A percentile compares a stretch with the other conserved stretches of the same genome.
Evolutionary conservation across 441 rosid species (phyloP).

Genomic region (Gossypium trilobum): DNA sequence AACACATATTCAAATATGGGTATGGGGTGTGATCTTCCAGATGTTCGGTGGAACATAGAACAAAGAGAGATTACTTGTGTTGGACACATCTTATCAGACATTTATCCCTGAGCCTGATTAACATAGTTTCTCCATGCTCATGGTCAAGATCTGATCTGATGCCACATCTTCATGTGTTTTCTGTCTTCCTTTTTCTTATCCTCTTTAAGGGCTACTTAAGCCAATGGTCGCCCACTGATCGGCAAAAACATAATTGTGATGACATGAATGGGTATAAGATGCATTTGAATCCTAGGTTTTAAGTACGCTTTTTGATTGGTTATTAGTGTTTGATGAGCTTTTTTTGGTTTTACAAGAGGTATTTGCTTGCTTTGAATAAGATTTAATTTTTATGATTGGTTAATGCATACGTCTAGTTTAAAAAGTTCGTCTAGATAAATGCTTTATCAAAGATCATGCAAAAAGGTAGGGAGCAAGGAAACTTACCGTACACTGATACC

Average conservation of each 20-base stretch:
- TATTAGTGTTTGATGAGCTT: neutral
- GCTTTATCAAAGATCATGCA: neutral
- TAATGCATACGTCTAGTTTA: neutral
- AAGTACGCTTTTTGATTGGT: neutral
- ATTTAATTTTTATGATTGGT: neutral
- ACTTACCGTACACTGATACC: conserved; percentile 97
- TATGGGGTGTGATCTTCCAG: neutral
- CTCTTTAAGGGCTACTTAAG: neutral
- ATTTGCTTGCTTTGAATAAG: neutral
- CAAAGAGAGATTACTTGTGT: neutral
- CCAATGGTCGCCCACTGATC: neutral
- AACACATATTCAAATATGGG: neutral
- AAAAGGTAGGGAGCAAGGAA: conserved; percentile 5
- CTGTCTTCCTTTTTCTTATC: neutral
- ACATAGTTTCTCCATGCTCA: neutral
- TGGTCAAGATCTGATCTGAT: neutral
- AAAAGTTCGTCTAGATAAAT: neutral
- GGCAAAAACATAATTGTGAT: neutral
- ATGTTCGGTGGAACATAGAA: neutral
- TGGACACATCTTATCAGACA: neutral
- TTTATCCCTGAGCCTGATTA: neutral
- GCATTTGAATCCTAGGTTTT: neutral
- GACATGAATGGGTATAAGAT: neutral
- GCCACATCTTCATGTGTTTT: neutral
- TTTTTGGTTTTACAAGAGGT: neutral